Evolutionary conservation across 2,329 filamentous ascomycete species (phyloP), one percentile per base, ranked within the genome.

Genomic region (Apiospora saccharicola): DNA sequence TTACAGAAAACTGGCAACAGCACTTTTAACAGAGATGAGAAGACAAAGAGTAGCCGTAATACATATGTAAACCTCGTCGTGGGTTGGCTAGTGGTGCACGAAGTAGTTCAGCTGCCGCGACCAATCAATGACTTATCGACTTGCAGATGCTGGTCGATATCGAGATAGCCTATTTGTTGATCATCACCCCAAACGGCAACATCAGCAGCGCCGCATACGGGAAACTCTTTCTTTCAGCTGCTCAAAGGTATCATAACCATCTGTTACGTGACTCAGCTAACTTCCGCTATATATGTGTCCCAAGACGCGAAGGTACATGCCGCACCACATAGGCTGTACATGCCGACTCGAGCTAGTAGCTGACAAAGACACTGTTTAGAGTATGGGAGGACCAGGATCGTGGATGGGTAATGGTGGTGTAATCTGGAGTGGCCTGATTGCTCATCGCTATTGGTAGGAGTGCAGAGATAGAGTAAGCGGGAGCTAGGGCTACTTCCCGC

Each of bases 401-500:
- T 41, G 57, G 57, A 41, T 41, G 57, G 57, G 57, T 64, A 64
- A 64, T 64, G 57, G 57, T 13, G 57, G 37, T 64, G 57, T 64
- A 64, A 64, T 41, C 57, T 64, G 57, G 41, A 41, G 6, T 64
- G 34, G 19, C 34, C 57, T 22, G 57, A 64, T 64, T 64, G 57
- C 22, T 41, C 57, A 22, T 64, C 57, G 57, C 34, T 64, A 64
- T 41, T 64, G 57, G 57, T 64, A 64, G 57, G 41, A 13, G n/a
- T 37, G 34, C 34, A 37, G 34, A 64, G 57, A 64, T 64, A 64
- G 34, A 64, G 57, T 41, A 41, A 64, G 57, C 34, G 57, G 57
- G 41, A n/a, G 57, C 57, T 64, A 41, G 34, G 51, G 57, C 19
- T 64, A 64, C 57, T 64, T 64, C 57, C 57, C 57, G 57, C 57